phyloP scores from a whole-genome alignment of 2,329 filamentous ascomycete species.

The Fusarium sp. region DNA sequence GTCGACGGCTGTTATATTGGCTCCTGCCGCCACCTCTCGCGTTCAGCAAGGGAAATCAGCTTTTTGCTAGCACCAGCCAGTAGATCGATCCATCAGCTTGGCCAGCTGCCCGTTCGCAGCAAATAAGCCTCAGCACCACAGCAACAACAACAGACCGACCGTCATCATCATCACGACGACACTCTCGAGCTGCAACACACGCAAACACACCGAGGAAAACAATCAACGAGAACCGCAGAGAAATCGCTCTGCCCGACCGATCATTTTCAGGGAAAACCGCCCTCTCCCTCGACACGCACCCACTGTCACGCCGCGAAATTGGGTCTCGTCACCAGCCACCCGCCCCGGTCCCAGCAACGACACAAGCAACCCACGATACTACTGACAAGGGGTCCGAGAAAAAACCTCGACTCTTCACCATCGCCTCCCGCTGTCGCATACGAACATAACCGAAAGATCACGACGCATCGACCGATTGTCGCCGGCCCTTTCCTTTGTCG shows the following conservation, averaged over 20 bases:
- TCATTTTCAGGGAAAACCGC: not conserved
- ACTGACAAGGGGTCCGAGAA: conserved; percentile 27
- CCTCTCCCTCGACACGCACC: not conserved
- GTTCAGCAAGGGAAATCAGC: conserved; percentile 31
- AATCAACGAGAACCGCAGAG: not conserved
- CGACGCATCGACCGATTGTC: conserved; percentile 8
- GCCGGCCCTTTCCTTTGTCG: conserved; percentile 21
- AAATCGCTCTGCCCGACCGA: not conserved
- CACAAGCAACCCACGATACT: conserved; percentile 40
- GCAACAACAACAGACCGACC: conserved; percentile 8
- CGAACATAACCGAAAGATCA: conserved; percentile 25
- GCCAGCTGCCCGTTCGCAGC: conserved; percentile 15
- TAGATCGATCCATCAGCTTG: conserved; percentile 14
- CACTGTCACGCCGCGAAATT: conserved; percentile 43
- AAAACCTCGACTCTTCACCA: conserved; percentile 40
- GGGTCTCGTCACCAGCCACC: conserved; percentile 42
- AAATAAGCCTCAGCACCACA: conserved; percentile 7
- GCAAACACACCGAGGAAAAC: not conserved
- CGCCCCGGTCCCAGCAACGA: conserved; percentile 42
- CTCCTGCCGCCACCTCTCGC: conserved; percentile 37
- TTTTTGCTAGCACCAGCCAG: conserved; percentile 21
- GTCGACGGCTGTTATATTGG: conserved; percentile 42
- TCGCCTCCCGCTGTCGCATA: conserved; percentile 11
- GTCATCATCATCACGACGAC: conserved; percentile 23
- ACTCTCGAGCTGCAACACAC: conserved; percentile 7